A percentile compares a stretch with the other conserved stretches of the same genome.
Conservation (phyloP, 495 filamentous ascomycete species). For the Astrothelium macrocarpum region DNA sequence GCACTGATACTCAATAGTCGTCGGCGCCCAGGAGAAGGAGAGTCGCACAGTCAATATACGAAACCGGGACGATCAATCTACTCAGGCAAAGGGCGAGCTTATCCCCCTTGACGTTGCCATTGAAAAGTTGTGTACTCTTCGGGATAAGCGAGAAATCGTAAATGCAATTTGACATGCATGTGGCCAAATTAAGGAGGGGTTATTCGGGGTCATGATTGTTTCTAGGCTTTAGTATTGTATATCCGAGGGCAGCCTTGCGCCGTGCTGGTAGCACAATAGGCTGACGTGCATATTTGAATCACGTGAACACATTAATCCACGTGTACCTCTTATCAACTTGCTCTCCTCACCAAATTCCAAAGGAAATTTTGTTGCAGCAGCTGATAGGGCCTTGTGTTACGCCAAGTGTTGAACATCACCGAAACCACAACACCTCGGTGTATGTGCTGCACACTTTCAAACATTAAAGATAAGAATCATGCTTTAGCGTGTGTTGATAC, state of each 20-base stretch:
- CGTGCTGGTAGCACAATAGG: background rate
- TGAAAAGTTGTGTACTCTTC: slow-evolving; percentile 57
- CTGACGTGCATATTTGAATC: background rate
- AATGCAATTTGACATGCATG: background rate
- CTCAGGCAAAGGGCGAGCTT: slow-evolving; percentile 64
- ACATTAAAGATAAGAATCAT: too few species aligned
- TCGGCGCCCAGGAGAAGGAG: slow-evolving; percentile 74
- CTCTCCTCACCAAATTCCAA: too few species aligned
- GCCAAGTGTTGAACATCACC: too few species aligned
- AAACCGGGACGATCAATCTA: slow-evolving; percentile 76
- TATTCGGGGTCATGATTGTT: background rate
- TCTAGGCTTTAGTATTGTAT: background rate
- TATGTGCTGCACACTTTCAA: too few species aligned
- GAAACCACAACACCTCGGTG: too few species aligned
- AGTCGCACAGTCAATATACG: slow-evolving; percentile 74
- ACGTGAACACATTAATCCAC: background rate
- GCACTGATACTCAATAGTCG: slow-evolving; percentile 44
- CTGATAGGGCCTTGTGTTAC: too few species aligned
- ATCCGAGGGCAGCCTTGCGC: background rate
- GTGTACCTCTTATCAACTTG: background rate
- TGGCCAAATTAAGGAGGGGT: background rate
- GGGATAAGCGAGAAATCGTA: slow-evolving; percentile 38
- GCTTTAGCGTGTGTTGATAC: too few species aligned
- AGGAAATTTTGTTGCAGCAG: too few species aligned
- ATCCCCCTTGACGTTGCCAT: slow-evolving; percentile 69